Conservation (phyloP, 495 filamentous ascomycete genomes). For the Talaromyces adpressus region DNA sequence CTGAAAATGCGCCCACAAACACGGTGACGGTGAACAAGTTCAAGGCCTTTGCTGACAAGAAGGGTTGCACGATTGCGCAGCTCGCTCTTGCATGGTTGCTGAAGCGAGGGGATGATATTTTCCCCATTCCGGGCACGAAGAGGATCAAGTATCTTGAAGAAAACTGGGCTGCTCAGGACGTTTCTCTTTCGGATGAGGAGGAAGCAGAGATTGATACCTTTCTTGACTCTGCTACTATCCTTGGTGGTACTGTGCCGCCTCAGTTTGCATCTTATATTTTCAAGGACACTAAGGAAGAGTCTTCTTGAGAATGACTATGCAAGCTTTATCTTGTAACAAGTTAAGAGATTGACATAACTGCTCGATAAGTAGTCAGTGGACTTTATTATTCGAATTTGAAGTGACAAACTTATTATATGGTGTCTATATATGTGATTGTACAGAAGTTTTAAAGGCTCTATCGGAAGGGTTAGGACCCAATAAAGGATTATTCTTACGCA, state of each 20-base stretch:
- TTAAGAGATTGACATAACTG: too few relatives aligned
- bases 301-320: background rate
- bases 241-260: background rate
- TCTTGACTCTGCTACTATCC: background rate
- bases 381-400: background rate
- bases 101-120: slow-evolving; percentile 44
- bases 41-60: slow-evolving; percentile 33
- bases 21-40: slow-evolving; percentile 33
- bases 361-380: too few relatives aligned
- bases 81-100: slow-evolving; percentile 47
- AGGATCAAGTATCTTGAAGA: slow-evolving; percentile 49
- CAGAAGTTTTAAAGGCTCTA: too few relatives aligned
- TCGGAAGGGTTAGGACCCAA: too few relatives aligned
- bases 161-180: slow-evolving; percentile 41
- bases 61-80: slow-evolving; percentile 39
- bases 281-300: slow-evolving; percentile 3
- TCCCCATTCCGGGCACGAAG: slow-evolving; percentile 54
- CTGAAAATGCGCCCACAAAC: slow-evolving; percentile 44
- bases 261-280: background rate
- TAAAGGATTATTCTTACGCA: background rate
- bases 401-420: background rate
- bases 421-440: background rate
- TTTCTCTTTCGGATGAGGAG: slow-evolving; percentile 44
- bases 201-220: slow-evolving; percentile 27
- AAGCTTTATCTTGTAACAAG: background rate